These are phyloP conservation scores for Pterocarpus santalinus DNA, from an alignment of 306 rosid genomes.

Conservation along the genomic window DNA sequence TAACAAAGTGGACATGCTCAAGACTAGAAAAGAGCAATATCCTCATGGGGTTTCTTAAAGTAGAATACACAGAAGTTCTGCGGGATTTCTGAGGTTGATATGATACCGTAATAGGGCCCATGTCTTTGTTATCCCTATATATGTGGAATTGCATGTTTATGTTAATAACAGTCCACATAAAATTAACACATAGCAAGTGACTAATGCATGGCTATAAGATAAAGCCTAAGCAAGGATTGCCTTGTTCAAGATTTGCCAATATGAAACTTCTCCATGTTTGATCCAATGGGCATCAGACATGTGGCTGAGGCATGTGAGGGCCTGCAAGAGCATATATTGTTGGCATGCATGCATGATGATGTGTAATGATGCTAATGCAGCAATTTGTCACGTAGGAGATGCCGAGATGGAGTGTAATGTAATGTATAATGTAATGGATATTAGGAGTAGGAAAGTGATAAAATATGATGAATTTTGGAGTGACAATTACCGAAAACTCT, in stretches of 20 bases:
- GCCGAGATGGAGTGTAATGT: neutral
- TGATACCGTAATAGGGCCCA: slow-evolving; percentile 46
- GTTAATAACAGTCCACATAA: slow-evolving; percentile 14
- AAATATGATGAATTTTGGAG: slow-evolving; percentile 66
- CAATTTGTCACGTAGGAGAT: slow-evolving; percentile 32
- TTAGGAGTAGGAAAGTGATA: slow-evolving; percentile 46
- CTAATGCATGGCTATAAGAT: too few relatives aligned
- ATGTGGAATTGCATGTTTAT: slow-evolving; percentile 7
- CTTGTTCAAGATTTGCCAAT: neutral
- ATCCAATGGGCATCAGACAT: neutral
- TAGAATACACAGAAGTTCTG: slow-evolving; percentile 34
- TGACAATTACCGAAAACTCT: slow-evolving; percentile 70
- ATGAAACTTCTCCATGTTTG: neutral
- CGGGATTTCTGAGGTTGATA: slow-evolving; percentile 56
- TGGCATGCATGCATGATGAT: slow-evolving; percentile 43
- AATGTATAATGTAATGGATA: neutral
- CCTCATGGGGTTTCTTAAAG: slow-evolving; percentile 67
- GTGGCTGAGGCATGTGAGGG: neutral
- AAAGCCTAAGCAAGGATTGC: neutral
- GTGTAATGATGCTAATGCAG: slow-evolving; percentile 43
- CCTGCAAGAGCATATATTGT: slow-evolving; percentile 9
- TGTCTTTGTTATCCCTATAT: neutral
- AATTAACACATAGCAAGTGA: too few relatives aligned
- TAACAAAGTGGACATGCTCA: slow-evolving; percentile 55
- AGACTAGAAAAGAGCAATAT: slow-evolving; percentile 49